Base-by-base conservation (phyloP, 768 basidiomycete species). In the Solioccasus polychromus region DNA sequence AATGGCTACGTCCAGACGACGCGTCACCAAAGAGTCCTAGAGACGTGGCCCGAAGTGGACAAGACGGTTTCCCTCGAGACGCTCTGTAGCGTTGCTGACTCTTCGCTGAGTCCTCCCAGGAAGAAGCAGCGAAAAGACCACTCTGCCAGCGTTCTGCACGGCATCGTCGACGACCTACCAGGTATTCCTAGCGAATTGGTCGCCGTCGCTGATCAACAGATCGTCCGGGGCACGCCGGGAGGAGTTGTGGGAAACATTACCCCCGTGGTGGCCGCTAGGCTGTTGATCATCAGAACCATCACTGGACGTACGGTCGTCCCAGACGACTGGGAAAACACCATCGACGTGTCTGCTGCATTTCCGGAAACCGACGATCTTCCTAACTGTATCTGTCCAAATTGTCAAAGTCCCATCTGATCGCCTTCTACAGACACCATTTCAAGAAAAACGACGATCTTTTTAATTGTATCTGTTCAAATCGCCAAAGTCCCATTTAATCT, bases 181-280 rank as follows among this genome's bases (percentile, higher is more conserved):
- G 20, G 39, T 8, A 58, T 79, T 1, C 79, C 78, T 0, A 19
- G 45, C 0, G 55, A 60, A 2, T 60, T 83, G 15, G 46, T 83
- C 8, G 44, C 45, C 0, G 50, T 74, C 2, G 81, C 82, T 0
- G 57, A 69, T 22, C 81, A 80, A 53, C 81, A 74, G 0, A 78
- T 83, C 31, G 62, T 80, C 8, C 70, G 74, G 18, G 81, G 81
- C 0, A 63, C 50, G 0, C 55, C 60, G 4, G 51, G 36, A 0
- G 77, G 79, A 1, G 51, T 82, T 0, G 68, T 72, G 2, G 82
- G 82, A 2, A 83, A 83, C 48, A 58, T 79, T 0, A 49, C 61
- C 1, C 55, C 70, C 19, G 80, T 83, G 3, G 59, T 70, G 7
- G 54, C 61, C 0, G 79, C 82, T 1, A 66, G 82, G 35, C 59